Evolutionary conservation across 2,329 filamentous ascomycete genomes (phyloP).

Genomic region (Cordyceps javanica): DNA sequence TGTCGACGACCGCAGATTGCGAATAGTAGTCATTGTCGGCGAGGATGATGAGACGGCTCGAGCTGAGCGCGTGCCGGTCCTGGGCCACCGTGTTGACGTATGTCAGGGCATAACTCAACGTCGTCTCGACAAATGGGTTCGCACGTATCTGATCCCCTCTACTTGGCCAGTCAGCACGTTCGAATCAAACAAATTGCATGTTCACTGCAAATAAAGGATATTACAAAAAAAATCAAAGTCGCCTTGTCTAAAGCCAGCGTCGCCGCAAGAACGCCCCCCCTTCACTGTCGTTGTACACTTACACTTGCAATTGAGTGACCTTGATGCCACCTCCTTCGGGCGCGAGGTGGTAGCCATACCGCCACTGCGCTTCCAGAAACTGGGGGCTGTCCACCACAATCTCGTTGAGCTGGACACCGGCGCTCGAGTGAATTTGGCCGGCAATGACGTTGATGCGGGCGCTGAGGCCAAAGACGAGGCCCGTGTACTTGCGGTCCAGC

Average conservation of each 20-base stretch:
- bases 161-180: background rate
- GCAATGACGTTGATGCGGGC: constrained; percentile 62
- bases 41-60: constrained; percentile 75
- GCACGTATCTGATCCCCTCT: constrained; percentile 40
- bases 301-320: constrained; percentile 74
- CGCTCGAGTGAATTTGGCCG: constrained; percentile 49
- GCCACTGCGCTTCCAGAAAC: constrained; percentile 81
- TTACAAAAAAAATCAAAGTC: no score
- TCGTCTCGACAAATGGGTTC: constrained; percentile 91
- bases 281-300: no score
- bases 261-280: no score
- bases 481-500: constrained; percentile 80
- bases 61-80: constrained; percentile 48
- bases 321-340: constrained; percentile 71
- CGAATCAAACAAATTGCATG: background rate
- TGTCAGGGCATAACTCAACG: constrained; percentile 78
- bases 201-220: no score
- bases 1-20: constrained; percentile 32
- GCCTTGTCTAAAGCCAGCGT: no score
- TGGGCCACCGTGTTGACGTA: constrained; percentile 55
- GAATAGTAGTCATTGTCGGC: constrained; percentile 98
- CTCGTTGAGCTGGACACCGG: constrained; percentile 59
- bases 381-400: constrained; percentile 89
- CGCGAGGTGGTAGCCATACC: constrained; percentile 70
- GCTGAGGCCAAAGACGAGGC: constrained; percentile 61